phyloP scores from a whole-genome alignment of 73 alveolate species.

The Effrenium voratum region DNA sequence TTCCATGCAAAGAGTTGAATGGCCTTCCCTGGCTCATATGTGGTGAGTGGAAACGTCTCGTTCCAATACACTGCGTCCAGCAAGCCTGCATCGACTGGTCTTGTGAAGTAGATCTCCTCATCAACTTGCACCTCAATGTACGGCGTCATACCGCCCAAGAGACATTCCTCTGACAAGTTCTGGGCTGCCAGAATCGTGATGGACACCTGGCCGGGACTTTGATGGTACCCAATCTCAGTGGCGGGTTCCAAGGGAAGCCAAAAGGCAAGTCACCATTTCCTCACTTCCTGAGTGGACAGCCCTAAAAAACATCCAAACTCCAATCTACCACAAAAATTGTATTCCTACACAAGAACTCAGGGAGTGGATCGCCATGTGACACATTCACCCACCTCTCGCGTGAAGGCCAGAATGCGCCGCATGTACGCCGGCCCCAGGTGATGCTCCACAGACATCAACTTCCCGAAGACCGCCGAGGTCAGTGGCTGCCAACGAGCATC shows the following conservation, averaged over 20 bases:
- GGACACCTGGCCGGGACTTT: too few relatives aligned
- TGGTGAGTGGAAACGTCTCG: conserved; percentile 47
- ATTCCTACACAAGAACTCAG: too few relatives aligned
- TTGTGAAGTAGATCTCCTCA: neutral
- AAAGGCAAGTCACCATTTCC: too few relatives aligned
- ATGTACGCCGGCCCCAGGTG: conserved; percentile 76
- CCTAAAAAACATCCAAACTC: too few relatives aligned
- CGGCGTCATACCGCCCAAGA: conserved; percentile 30
- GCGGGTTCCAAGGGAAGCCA: too few relatives aligned
- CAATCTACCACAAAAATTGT: too few relatives aligned
- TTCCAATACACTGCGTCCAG: conserved; percentile 47
- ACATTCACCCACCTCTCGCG: too few relatives aligned
- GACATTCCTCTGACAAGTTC: conserved; percentile 41
- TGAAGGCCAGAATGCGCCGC: conserved; percentile 49
- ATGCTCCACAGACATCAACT: neutral
- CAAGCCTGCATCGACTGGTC: neutral
- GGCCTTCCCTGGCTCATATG: conserved; percentile 22
- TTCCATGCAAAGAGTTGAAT: conserved; percentile 41
- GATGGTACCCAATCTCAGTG: too few relatives aligned
- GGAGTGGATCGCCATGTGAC: too few relatives aligned
- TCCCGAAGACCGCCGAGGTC: conserved; percentile 43
- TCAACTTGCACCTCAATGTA: conserved; percentile 68
- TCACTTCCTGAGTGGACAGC: too few relatives aligned
- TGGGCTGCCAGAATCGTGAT: conserved; percentile 27
- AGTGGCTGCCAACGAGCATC: conserved; percentile 43